These are phyloP conservation scores for Chloromonas sp. DNA, from an alignment of 163 green algal genomes.

Conservation along the genomic window DNA sequence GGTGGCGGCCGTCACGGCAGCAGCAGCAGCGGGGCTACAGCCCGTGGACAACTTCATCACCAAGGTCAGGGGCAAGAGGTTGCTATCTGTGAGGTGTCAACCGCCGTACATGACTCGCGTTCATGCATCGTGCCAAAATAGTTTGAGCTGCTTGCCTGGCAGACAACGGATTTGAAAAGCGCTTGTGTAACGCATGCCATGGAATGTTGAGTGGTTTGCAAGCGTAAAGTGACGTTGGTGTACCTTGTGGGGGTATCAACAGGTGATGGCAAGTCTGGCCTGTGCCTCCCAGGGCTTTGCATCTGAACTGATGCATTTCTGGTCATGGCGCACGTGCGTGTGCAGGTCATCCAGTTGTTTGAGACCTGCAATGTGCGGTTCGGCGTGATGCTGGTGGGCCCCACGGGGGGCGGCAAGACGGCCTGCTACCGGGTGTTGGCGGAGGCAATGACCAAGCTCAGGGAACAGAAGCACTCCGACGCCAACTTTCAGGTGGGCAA, in stretches of 20 bases:
- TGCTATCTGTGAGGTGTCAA: too few species aligned
- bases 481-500: background rate
- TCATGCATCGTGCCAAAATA: too few species aligned
- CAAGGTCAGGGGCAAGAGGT: slow-evolving; percentile 12
- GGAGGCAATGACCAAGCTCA: slow-evolving; percentile 38
- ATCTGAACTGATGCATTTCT: background rate
- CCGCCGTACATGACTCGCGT: too few species aligned
- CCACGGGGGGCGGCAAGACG: slow-evolving; percentile 62
- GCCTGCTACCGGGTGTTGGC: slow-evolving; percentile 43
- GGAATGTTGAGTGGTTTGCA: too few species aligned
- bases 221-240: too few species aligned
- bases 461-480: slow-evolving; percentile 6
- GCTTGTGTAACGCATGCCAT: too few species aligned
- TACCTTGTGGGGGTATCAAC: too few species aligned
- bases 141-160: too few species aligned
- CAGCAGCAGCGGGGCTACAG: slow-evolving; percentile 12
- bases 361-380: slow-evolving; percentile 72
- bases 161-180: too few species aligned
- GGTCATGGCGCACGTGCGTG: too few species aligned
- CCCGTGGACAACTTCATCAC: slow-evolving; percentile 18
- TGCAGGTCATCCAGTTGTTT: slow-evolving; percentile 54
- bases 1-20: slow-evolving; percentile 7
- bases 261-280: too few species aligned
- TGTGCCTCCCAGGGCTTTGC: background rate
- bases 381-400: slow-evolving; percentile 71